Evolutionary conservation across 176 grass and related monocot genomes (phyloP).

Genomic region (Carex littledalei): DNA sequence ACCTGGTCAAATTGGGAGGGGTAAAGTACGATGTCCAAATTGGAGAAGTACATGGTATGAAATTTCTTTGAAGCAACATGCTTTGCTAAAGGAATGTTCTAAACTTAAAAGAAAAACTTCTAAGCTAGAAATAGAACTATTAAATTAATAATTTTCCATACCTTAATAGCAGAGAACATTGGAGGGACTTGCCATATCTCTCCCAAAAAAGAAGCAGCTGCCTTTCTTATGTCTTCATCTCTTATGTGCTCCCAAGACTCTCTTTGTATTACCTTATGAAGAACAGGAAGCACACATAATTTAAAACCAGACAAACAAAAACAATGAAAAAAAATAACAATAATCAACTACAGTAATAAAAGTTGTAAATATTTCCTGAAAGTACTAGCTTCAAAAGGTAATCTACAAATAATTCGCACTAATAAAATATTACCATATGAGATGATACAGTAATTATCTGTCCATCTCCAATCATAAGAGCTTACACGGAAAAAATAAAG

Average conservation of each 20-base stretch:
- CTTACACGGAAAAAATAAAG: background rate
- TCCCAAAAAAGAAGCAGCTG: conserved; percentile 65
- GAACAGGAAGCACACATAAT: background rate
- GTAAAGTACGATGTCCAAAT: background rate
- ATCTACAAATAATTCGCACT: background rate
- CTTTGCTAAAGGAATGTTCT: background rate
- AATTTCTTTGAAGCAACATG: background rate
- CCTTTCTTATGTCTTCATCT: conserved; percentile 83
- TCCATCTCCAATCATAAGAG: background rate
- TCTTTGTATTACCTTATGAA: conserved; percentile 67
- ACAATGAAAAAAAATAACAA: background rate
- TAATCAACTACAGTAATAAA: background rate
- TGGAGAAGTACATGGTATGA: background rate
- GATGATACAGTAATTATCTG: background rate
- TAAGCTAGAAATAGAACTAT: background rate
- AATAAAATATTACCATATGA: background rate
- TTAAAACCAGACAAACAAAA: background rate
- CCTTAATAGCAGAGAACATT: conserved; percentile 99
- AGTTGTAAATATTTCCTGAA: background rate
- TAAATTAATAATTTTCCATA: conserved; percentile 18
- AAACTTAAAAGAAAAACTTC: background rate
- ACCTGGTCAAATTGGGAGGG: background rate
- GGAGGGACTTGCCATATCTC: conserved; percentile 99
- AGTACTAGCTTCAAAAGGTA: background rate
- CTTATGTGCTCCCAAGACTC: conserved; percentile 97